Percentiles rank a stretch among this genome's conserved stretches.
These are phyloP conservation scores for Thalassiosira tumida DNA, from an alignment of 352 stramenopile species.

Conservation along the genomic window DNA sequence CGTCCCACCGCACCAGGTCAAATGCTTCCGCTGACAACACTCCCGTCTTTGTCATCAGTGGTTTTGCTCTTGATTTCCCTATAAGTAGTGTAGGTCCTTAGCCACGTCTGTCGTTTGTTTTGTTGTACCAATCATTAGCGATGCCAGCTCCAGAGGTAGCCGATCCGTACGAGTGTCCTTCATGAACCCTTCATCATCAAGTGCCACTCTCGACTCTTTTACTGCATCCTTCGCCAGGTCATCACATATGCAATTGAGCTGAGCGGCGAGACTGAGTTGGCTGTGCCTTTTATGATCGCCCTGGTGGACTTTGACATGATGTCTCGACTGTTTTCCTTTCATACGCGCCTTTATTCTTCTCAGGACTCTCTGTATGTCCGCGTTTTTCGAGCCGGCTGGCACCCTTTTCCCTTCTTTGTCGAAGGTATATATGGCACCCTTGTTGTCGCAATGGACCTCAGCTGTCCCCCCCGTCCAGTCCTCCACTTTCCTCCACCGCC, in stretches of 20 bases:
- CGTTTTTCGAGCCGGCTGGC: neutral
- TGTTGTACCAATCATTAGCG: neutral
- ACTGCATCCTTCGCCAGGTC: slow-evolving; percentile 7
- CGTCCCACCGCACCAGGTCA: neutral
- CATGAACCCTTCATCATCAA: neutral
- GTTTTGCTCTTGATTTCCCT: neutral
- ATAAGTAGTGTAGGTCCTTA: neutral
- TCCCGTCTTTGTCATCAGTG: neutral
- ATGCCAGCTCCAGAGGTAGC: neutral
- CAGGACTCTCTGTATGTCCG: neutral
- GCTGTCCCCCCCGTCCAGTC: neutral
- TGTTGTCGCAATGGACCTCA: neutral
- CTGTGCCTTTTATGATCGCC: neutral
- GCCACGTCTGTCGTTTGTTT: neutral
- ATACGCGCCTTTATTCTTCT: neutral
- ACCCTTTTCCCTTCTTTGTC: neutral
- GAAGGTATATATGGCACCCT: neutral
- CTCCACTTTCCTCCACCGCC: neutral
- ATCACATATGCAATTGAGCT: slow-evolving; percentile 17
- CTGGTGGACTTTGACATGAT: slow-evolving; percentile 4
- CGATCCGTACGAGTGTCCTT: neutral
- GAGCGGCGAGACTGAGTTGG: neutral
- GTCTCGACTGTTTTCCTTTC: neutral
- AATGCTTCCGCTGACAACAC: neutral
- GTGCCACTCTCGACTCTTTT: neutral